Conservation (phyloP, 1,139 yeast species). For the Sugiyamaella novakii region DNA sequence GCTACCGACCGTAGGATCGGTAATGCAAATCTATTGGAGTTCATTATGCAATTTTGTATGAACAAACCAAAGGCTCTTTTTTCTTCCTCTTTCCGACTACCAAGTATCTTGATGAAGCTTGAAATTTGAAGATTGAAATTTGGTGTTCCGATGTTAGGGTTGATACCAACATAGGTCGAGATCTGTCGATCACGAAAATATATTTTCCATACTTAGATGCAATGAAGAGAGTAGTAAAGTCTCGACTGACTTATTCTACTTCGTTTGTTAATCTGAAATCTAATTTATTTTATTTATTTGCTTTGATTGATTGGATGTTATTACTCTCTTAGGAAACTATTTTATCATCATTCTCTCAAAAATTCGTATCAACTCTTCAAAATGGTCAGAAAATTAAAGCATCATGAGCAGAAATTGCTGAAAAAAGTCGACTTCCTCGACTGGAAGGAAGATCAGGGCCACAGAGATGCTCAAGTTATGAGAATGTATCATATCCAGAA, state of each 20-base stretch:
- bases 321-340: background rate
- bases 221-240: no score
- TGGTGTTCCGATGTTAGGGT: conserved; percentile 12
- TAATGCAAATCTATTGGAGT: background rate
- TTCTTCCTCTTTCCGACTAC: background rate
- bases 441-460: conserved; percentile 96
- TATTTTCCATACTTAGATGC: no score
- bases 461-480: conserved; percentile 94
- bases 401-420: conserved; percentile 91
- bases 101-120: background rate
- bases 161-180: background rate
- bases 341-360: background rate
- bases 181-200: conserved; percentile 9
- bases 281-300: no score
- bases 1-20: conserved; percentile 6
- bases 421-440: conserved; percentile 96
- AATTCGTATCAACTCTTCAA: background rate
- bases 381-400: conserved; percentile 91
- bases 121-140: conserved; percentile 10
- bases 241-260: no score
- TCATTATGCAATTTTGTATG: conserved; percentile 5
- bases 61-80: background rate
- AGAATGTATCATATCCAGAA: conserved; percentile 89
- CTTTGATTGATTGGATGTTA: no score
- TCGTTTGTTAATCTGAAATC: no score